phyloP scores from a whole-genome alignment of 2,329 filamentous ascomycete species.

The Aspergillus costaricaensis region DNA sequence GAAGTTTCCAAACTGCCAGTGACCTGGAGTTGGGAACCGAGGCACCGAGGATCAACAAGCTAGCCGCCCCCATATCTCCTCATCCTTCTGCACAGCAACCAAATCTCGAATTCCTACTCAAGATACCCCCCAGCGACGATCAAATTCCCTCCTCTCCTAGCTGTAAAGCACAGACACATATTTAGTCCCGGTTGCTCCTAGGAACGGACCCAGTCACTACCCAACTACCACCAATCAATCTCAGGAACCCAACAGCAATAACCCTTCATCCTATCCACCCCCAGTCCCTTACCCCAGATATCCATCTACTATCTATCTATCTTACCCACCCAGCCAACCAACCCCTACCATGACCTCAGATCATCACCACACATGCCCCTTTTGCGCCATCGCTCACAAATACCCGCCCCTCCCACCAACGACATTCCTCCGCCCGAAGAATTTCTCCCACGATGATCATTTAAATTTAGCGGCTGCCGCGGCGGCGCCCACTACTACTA shows the following conservation, averaged over 20 bases:
- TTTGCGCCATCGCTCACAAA: constrained; percentile 59
- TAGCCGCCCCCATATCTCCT: not conserved
- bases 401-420: constrained; percentile 46
- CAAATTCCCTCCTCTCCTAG: not conserved
- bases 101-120: not conserved
- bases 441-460: not conserved
- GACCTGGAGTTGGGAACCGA: not conserved
- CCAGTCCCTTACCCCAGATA: not conserved
- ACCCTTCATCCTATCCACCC: not conserved
- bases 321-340: not conserved
- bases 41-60: not conserved
- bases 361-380: constrained; percentile 49
- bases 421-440: constrained; percentile 20
- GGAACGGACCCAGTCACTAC: not conserved
- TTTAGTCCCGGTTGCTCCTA: not conserved
- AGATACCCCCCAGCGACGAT: not conserved
- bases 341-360: not conserved
- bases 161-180: not conserved
- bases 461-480: constrained; percentile 23
- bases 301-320: not conserved
- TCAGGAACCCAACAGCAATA: too few species aligned
- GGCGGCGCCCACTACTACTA: not conserved
- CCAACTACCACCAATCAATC: not conserved
- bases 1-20: too few species aligned
- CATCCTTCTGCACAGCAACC: not conserved